Evolutionary conservation across 805 yeast genomes (phyloP).

Genomic region (Barnettozyma siamensis): DNA sequence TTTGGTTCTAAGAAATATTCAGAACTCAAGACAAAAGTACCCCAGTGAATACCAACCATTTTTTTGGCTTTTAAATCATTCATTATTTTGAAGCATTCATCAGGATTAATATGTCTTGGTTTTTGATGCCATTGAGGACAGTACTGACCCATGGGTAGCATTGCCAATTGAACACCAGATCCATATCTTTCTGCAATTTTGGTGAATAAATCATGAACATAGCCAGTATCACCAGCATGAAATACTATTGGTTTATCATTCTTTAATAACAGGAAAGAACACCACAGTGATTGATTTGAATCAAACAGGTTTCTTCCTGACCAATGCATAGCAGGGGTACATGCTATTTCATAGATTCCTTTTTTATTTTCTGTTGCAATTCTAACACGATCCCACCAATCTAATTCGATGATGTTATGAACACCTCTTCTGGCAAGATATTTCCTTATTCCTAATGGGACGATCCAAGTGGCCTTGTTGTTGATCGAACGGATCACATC

Average conservation of each 20-base stretch:
- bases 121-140: conserved; percentile 92
- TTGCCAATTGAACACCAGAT: conserved; percentile 50
- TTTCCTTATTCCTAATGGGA: conserved; percentile 71
- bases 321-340: conserved; percentile 98
- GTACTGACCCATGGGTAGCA: conserved; percentile 92
- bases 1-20: conserved; percentile 88
- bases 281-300: conserved; percentile 81
- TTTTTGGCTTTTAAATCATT: conserved; percentile 52
- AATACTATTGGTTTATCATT: conserved; percentile 68
- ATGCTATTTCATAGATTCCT: conserved; percentile 69
- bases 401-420: conserved; percentile 63
- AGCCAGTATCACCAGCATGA: conserved; percentile 96
- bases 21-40: conserved; percentile 84
- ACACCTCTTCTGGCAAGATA: conserved; percentile 56
- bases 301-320: conserved; percentile 81
- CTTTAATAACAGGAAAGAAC: conserved; percentile 68
- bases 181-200: conserved; percentile 64
- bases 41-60: conserved; percentile 93
- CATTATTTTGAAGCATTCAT: conserved; percentile 67
- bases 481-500: conserved; percentile 49
- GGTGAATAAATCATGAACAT: conserved; percentile 63
- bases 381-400: conserved; percentile 83
- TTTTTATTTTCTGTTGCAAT: conserved; percentile 23
- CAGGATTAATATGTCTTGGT: conserved; percentile 83
- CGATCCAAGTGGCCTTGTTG: conserved; percentile 70